These are phyloP conservation scores for Nitzschia inconspicua DNA, from an alignment of 108 stramenopile genomes.

Conservation along the genomic window DNA sequence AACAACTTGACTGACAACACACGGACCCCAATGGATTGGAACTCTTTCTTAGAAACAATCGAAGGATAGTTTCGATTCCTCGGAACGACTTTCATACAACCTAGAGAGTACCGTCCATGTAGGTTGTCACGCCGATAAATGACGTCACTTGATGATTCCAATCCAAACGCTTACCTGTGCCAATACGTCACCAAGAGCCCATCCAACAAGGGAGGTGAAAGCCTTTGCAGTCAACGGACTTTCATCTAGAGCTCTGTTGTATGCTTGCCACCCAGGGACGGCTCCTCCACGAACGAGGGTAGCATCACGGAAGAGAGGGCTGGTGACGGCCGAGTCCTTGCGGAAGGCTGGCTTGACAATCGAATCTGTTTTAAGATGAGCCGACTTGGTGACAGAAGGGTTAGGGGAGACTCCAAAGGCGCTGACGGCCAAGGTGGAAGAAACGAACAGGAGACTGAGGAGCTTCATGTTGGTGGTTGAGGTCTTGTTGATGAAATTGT, in stretches of 20 bases:
- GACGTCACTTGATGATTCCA: too few species aligned
- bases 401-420: constrained; percentile 69
- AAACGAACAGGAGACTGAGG: constrained; percentile 49
- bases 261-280: constrained; percentile 87
- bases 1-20: too few species aligned
- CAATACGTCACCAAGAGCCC: constrained; percentile 93
- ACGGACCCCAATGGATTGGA: too few species aligned
- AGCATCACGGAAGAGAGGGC: constrained; percentile 78
- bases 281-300: constrained; percentile 82
- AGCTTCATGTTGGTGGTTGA: constrained; percentile 84
- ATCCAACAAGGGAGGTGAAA: constrained; percentile 92
- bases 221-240: constrained; percentile 95
- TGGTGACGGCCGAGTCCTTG: constrained; percentile 47
- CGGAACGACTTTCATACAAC: too few species aligned
- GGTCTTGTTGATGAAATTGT: too few species aligned
- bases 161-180: constrained; percentile 95
- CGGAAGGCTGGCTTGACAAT: constrained; percentile 48
- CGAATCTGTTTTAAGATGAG: constrained; percentile 33
- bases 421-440: constrained; percentile 65
- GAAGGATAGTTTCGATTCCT: too few species aligned
- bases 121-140: too few species aligned
- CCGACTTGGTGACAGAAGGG: constrained; percentile 18
- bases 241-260: constrained; percentile 90
- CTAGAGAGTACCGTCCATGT: too few species aligned
- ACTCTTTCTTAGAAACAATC: too few species aligned